Conservation (phyloP, 2,329 filamentous ascomycete species). For the Fonsecaea pugnacius region DNA sequence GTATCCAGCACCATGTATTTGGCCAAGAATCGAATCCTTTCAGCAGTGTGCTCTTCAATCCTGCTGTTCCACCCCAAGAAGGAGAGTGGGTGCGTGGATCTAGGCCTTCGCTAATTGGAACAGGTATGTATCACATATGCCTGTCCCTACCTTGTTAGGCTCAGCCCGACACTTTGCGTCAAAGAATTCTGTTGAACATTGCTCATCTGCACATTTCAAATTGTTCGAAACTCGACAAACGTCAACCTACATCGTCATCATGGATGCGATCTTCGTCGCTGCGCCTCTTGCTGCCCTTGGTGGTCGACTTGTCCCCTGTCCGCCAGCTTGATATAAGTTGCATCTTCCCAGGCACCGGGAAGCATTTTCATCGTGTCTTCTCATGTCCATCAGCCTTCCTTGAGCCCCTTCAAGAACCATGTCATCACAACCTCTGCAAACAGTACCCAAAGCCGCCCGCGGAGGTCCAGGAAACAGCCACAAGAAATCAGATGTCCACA, state of each 20-base stretch:
- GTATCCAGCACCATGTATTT: not conserved
- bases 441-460: not conserved
- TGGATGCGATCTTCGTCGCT: slow-evolving; percentile 7
- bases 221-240: not conserved
- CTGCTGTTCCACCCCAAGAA: not conserved
- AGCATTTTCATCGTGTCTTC: not conserved
- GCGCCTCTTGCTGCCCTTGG: slow-evolving; percentile 4
- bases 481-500: not conserved
- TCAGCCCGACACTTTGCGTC: slow-evolving; percentile 8
- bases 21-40: not conserved
- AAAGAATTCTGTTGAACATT: not conserved
- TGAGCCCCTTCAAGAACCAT: not conserved
- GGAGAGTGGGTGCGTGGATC: not conserved
- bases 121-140: slow-evolving; percentile 8
- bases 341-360: not conserved
- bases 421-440: not conserved
- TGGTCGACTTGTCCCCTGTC: not conserved
- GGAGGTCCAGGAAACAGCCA: not conserved
- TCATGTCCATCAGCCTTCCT: not conserved
- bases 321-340: not conserved
- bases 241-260: slow-evolving; percentile 7
- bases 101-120: not conserved
- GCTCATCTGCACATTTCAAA: not conserved
- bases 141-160: slow-evolving; percentile 2
- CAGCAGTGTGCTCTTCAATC: not conserved